Percentiles rank a stretch among this genome's conserved stretches.
Conservation (phyloP, 345 rosid species). For the Acer saccharum region DNA sequence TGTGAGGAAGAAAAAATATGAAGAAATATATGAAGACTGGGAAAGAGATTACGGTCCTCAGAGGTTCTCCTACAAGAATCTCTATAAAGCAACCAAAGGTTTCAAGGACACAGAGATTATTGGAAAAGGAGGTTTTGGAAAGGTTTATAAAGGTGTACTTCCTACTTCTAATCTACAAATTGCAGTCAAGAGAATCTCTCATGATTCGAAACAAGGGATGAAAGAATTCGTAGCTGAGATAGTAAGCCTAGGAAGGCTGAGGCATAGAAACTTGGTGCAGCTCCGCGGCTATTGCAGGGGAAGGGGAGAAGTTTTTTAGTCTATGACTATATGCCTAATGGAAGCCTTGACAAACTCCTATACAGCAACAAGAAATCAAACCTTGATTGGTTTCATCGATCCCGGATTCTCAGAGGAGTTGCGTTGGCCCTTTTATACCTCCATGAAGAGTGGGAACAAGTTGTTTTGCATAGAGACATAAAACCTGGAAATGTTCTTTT, state of each 20-base stretch:
- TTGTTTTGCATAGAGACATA: conserved; percentile 47
- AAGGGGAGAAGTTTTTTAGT: conserved; percentile 49
- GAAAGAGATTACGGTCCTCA: conserved; percentile 59
- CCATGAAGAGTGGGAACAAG: conserved; percentile 51
- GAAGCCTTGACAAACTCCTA: conserved; percentile 42
- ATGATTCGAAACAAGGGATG: conserved; percentile 50
- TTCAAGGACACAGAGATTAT: conserved; percentile 49
- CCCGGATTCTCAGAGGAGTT: conserved; percentile 37
- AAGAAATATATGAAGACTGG: conserved; percentile 57
- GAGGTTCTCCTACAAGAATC: conserved; percentile 54
- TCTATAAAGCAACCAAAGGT: conserved; percentile 62
- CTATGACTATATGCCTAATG: conserved; percentile 44
- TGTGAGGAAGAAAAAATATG: conserved; percentile 32
- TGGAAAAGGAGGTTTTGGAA: conserved; percentile 58
- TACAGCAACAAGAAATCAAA: conserved; percentile 6
- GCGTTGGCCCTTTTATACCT: conserved; percentile 36
- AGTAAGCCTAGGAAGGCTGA: conserved; percentile 43
- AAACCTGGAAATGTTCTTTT: conserved; percentile 42
- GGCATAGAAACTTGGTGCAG: conserved; percentile 45
- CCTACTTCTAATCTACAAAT: conserved; percentile 45
- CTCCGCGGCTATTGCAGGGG: conserved; percentile 58
- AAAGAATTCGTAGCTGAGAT: conserved; percentile 49
- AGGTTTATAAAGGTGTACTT: conserved; percentile 54
- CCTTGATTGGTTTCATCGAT: conserved; percentile 43
- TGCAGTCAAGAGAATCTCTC: conserved; percentile 59